phyloP scores from a whole-genome alignment of 495 filamentous ascomycete genomes.

The Penicillium desertorum region DNA sequence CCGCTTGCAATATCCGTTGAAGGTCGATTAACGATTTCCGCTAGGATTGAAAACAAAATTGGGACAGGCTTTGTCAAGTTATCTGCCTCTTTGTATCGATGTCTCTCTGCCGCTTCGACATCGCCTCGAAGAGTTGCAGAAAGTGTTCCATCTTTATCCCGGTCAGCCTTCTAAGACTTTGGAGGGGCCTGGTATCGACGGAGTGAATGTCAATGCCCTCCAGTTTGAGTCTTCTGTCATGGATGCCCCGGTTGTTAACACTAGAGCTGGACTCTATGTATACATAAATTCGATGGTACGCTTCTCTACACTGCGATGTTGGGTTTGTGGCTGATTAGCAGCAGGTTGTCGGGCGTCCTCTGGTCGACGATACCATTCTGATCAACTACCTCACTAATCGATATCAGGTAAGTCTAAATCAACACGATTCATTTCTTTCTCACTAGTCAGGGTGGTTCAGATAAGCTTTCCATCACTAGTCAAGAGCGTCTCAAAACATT shows the following conservation, averaged over 20 bases:
- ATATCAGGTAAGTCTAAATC: conserved; percentile 60
- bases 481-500: not conserved
- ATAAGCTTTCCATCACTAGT: not conserved
- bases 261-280: conserved; percentile 89
- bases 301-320: not conserved
- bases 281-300: conserved; percentile 80
- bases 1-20: not conserved
- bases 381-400: conserved; percentile 77
- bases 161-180: conserved; percentile 37
- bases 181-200: conserved; percentile 40
- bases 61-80: conserved; percentile 42
- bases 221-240: conserved; percentile 57
- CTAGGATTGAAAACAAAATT: conserved; percentile 41
- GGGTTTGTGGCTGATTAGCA: conserved; percentile 31
- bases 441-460: not conserved
- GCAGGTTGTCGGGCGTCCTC: conserved; percentile 75
- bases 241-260: conserved; percentile 67
- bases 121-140: conserved; percentile 46
- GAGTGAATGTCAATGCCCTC: conserved; percentile 47
- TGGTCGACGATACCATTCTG: conserved; percentile 77
- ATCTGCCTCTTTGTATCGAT: conserved; percentile 45
- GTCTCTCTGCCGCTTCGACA: conserved; percentile 43
- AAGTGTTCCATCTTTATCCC: conserved; percentile 46
- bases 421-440: not conserved
- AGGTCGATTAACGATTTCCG: conserved; percentile 9